Evolutionary conservation across 192 early-diverging fungal genomes (phyloP).

Genomic region (Coemansia sp.): DNA sequence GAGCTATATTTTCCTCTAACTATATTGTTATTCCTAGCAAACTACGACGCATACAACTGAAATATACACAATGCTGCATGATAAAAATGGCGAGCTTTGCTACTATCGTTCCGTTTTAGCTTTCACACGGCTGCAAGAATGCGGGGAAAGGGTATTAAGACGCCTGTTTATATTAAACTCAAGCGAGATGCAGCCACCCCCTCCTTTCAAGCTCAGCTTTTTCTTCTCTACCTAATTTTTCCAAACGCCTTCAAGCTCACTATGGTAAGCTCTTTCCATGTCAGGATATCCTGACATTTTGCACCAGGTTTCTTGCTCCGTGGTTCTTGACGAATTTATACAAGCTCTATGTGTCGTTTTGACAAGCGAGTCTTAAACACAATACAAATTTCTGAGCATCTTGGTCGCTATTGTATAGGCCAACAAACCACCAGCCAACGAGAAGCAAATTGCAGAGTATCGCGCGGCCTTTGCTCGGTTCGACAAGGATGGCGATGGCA

Average conservation of each 20-base stretch:
- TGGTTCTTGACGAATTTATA: background rate
- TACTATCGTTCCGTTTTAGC: background rate
- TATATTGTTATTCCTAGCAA: no score
- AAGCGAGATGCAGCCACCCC: background rate
- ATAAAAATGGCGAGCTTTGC: background rate
- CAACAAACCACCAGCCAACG: background rate
- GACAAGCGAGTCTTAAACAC: background rate
- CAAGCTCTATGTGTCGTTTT: background rate
- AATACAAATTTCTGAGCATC: background rate
- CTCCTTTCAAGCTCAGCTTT: background rate
- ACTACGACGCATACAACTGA: background rate
- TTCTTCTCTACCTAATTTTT: background rate
- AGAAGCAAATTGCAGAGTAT: background rate
- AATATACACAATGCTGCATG: background rate
- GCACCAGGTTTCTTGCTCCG: background rate
- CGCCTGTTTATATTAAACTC: background rate
- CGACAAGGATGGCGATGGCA: constrained; percentile 48
- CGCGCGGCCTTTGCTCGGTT: constrained; percentile 26
- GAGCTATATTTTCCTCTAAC: no score
- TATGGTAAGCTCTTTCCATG: background rate
- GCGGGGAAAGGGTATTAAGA: background rate
- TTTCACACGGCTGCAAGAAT: background rate
- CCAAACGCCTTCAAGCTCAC: background rate
- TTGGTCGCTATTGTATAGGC: background rate
- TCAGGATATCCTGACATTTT: background rate